These are phyloP conservation scores for Aureobasidium mangrovei DNA, from an alignment of 2,329 filamentous ascomycete genomes.

Conservation along the genomic window DNA sequence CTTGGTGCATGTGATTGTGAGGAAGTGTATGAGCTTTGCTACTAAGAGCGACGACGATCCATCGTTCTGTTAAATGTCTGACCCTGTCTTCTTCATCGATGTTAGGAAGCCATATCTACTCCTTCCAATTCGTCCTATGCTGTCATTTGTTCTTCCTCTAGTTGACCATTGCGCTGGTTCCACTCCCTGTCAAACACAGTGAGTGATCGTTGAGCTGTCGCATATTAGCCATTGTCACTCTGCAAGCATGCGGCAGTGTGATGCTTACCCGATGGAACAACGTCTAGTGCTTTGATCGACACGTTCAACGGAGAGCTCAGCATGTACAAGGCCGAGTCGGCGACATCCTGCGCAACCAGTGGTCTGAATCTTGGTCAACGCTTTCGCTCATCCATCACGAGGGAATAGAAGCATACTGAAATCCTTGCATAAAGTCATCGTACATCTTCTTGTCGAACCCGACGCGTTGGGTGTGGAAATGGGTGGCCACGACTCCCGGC, in stretches of 20 bases:
- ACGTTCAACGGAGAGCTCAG: constrained; percentile 31
- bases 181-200: neutral
- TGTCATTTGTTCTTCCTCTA: no score
- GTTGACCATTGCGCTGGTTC: neutral
- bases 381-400: no score
- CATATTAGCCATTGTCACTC: no score
- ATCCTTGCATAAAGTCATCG: constrained; percentile 39
- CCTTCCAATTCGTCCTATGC: no score
- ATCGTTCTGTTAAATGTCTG: no score
- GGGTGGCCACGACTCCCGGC: constrained; percentile 40
- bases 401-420: constrained; percentile 20
- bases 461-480: constrained; percentile 42
- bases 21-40: no score
- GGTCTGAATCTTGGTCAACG: constrained; percentile 17
- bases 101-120: no score
- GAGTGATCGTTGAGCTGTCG: constrained; percentile 17
- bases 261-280: constrained; percentile 28
- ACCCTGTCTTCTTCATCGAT: no score
- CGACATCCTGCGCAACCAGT: constrained; percentile 33
- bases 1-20: no score
- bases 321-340: constrained; percentile 35
- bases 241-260: no score
- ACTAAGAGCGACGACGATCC: no score
- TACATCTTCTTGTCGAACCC: constrained; percentile 36
- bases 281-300: constrained; percentile 38